Conservation (phyloP, 805 yeast species). For the Myxozyma vanderwaltii region DNA sequence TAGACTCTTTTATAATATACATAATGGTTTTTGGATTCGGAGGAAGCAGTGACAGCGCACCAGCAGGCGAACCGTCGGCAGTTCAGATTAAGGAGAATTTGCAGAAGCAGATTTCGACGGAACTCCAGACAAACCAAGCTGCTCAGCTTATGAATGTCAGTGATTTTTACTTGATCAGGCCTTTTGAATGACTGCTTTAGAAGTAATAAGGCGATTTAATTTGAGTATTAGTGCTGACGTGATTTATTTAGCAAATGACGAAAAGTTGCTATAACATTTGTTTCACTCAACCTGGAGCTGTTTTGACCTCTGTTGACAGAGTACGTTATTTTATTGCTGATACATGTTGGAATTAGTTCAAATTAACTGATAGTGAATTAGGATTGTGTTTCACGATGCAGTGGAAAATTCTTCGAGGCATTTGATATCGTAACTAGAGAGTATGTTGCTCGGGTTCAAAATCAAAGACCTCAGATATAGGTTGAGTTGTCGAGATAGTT, state of each 20-base stretch:
- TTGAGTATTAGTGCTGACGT: not conserved
- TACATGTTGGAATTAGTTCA: not conserved
- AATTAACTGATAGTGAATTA: conserved; percentile 24
- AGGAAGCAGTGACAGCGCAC: not conserved
- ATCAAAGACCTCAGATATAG: not conserved
- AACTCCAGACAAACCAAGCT: conserved; percentile 88
- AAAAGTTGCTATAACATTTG: conserved; percentile 87
- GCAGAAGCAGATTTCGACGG: conserved; percentile 72
- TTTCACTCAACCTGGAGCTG: conserved; percentile 59
- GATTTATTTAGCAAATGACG: conserved; percentile 57
- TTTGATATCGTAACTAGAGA: conserved; percentile 84
- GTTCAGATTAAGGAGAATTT: conserved; percentile 61
- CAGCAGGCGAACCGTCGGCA: conserved; percentile 28
- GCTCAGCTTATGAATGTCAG: conserved; percentile 79
- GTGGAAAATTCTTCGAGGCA: conserved; percentile 83
- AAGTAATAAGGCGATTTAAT: no score
- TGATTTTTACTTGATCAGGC: conserved; percentile 28
- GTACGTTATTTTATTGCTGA: not conserved
- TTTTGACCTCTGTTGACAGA: conserved; percentile 55
- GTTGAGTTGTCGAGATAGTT: no score
- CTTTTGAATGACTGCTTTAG: not conserved
- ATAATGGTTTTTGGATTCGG: conserved; percentile 25
- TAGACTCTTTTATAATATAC: not conserved
- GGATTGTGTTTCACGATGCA: conserved; percentile 72
- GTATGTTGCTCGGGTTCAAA: conserved; percentile 73